Evolutionary conservation across 805 yeast genomes (phyloP), one percentile per base, ranked within the genome.

Genomic region (Yarrowia deformans): DNA sequence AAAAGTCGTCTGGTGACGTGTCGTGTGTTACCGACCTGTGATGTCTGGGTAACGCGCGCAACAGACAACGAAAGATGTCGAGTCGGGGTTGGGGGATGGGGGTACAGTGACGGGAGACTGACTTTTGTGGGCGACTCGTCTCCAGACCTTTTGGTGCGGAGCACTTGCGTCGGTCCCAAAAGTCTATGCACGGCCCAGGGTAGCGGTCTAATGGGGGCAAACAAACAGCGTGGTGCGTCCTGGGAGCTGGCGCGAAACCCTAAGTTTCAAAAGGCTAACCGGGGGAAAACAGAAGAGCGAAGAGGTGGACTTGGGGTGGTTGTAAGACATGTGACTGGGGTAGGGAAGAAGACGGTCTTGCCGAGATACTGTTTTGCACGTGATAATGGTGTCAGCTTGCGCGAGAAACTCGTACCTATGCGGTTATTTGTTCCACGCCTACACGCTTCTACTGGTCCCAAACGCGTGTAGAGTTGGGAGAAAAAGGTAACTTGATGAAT

Each of bases 191-290:
- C 14, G 66, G n/a, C 48, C 48, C 46, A 56, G 63, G 66, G 66
- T 60, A 43, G 64, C 64, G 64, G 66, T 60, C 66, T 60, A 45
- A 60, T 45, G 66, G 66, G 66, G 63, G 63, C 63, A 56, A 60
- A 60, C 66, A 60, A 60, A 45, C 66, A 56, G 64, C 16, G 2
- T 29, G 29, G 37, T 54, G 58, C 29, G 37, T 43, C 46, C 45
- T 18, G 29, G 18, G 37, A 29, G 32, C 43, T 32, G 34, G 52
- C 66, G 66, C 42, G 52, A 45, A 60, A 60, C 66, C 52, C 16
- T n/a, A 43, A 19, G 4, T 23, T 23, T 23, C 2, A 4, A 23
- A 60, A 42, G 42, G 23, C 46, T 34, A 50, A 8, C 46, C 46
- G 12, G 8, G 10, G 2, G 23, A 43, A 16, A 8, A n/a, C 4